Percentiles rank a stretch among this genome's conserved stretches.
Evolutionary conservation across 2,329 filamentous ascomycete genomes (phyloP).

Genomic region (Alternaria dauci): DNA sequence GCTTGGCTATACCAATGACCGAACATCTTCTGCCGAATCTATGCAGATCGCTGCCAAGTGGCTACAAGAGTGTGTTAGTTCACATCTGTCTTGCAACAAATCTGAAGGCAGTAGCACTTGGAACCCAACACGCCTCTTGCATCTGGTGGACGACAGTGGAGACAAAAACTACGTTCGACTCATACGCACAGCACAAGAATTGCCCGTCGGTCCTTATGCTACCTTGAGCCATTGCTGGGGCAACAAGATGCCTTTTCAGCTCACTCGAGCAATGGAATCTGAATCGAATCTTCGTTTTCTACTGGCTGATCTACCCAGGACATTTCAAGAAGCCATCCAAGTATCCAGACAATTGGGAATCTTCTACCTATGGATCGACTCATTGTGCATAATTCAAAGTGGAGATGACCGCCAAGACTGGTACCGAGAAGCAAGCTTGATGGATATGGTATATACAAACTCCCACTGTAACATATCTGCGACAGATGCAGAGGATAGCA

Average conservation of each 20-base stretch:
- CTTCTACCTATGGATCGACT: conserved; percentile 27
- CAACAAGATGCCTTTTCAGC: background rate
- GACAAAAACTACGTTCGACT: conserved; percentile 2
- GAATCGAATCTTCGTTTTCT: too few species aligned
- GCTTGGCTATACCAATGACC: background rate
- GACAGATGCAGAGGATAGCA: conserved; percentile 8
- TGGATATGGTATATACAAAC: conserved; percentile 18
- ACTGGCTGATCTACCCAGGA: too few species aligned
- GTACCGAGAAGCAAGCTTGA: conserved; percentile 14
- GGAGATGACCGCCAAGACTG: conserved; percentile 1
- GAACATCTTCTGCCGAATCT: background rate
- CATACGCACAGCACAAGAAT: conserved; percentile 6
- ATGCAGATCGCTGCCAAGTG: conserved; percentile 3
- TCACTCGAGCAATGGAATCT: background rate
- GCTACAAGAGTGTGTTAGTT: conserved; percentile 5
- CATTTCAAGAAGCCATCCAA: conserved; percentile 22
- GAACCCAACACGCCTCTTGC: conserved; percentile 19
- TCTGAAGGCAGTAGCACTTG: background rate
- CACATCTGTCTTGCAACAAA: conserved; percentile 1
- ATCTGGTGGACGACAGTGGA: background rate
- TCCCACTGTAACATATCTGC: conserved; percentile 19
- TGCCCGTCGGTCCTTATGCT: conserved; percentile 5
- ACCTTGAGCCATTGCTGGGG: conserved; percentile 22
- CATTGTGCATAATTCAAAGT: conserved; percentile 4
- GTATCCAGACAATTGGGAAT: conserved; percentile 19